Percentiles rank a stretch among this genome's conserved stretches.
Conservation (phyloP, 2,329 filamentous ascomycete species). For the Ceratocystiopsis brevicomis region DNA sequence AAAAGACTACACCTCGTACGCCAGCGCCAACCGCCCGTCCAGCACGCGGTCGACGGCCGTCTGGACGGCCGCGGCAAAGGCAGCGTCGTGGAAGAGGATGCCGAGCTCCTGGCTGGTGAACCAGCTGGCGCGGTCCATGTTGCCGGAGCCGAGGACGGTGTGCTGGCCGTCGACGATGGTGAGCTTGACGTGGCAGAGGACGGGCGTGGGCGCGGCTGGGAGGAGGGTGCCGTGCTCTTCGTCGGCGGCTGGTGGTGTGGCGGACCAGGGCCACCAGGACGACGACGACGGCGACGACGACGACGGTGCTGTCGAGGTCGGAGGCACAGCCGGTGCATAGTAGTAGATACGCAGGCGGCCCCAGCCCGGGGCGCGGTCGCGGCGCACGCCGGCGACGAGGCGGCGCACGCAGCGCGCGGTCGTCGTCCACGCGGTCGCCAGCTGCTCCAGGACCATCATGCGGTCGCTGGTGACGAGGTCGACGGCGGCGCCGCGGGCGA, state of each 20-base stretch:
- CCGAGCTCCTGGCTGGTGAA: slow-evolving; percentile 74
- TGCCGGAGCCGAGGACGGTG: slow-evolving; percentile 58
- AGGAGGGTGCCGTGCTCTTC: slow-evolving; percentile 11
- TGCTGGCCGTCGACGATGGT: slow-evolving; percentile 51
- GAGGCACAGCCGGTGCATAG: slow-evolving; percentile 22
- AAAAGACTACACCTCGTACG: too few species aligned
- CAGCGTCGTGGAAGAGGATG: slow-evolving; percentile 30
- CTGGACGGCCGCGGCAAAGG: slow-evolving; percentile 16
- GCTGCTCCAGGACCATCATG: slow-evolving; percentile 64
- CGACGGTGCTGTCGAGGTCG: too few species aligned
- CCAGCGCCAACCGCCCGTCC: slow-evolving; percentile 13
- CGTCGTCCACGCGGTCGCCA: slow-evolving; percentile 60
- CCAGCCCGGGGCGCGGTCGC: neutral
- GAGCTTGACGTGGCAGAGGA: slow-evolving; percentile 62
- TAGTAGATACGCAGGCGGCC: slow-evolving; percentile 41
- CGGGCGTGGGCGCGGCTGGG: slow-evolving; percentile 33
- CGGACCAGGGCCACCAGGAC: too few species aligned
- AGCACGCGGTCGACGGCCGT: slow-evolving; percentile 16
- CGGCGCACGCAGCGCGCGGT: slow-evolving; percentile 44
- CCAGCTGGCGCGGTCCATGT: slow-evolving; percentile 73
- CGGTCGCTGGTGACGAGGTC: slow-evolving; percentile 44
- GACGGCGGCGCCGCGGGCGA: slow-evolving; percentile 49
- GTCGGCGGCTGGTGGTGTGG: too few species aligned
- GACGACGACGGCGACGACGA: slow-evolving; percentile 6
- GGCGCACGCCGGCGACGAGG: slow-evolving; percentile 24